Evolutionary conservation across 2,329 filamentous ascomycete genomes (phyloP), one percentile per base, ranked within the genome.

Genomic region (Graphiopsis chlorocephala): DNA sequence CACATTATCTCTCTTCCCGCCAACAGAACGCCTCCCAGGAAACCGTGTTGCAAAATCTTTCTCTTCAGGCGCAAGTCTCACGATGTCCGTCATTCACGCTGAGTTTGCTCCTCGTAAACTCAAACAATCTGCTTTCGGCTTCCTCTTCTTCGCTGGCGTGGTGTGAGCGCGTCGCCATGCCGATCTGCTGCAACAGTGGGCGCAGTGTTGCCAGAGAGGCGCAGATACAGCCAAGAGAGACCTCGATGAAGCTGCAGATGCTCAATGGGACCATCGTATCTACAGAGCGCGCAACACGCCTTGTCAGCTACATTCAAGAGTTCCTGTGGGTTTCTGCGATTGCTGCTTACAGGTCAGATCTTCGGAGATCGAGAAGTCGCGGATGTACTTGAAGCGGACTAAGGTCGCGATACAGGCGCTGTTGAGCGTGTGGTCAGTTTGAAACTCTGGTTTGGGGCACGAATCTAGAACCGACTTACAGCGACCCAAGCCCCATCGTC

Each of bases 341-440:
- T 14, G 23, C 20, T 3, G 38, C 55, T 45, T 58, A 58, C 55
- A 58, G 3, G 55, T 58, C 25, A 58, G 35, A 14, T 58, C 55
- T 20, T 58, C 55, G 2, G 55, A 45, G 55, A 58, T 58, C 1
- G 35, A 45, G 17, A 58, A 58, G 55, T 58, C 55, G 33, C 55
- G 55, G 10, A 58, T 58, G 35, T 58, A 58, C n/a, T 58, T 58
- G 35, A 58, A 58, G 20, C 55, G 55, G 35, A 58, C 35, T 5
- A 58, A 26, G 23, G 55, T 58, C 12, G 55, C 55, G 23, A 58
- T 45, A 35, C 55, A 58, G 1, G 55, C 55, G 17, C 50, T 55
- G 28, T 31, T n/a, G 17, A 15, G 20, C 17, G 20, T 20, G 10
- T 33, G 17, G 25, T 52, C 47, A 52, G 47, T 17, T 8, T 2